Evolutionary conservation across 2,329 filamentous ascomycete species (phyloP), one percentile per base, ranked within the genome.

Genomic region (Diaporthe citriasiana): DNA sequence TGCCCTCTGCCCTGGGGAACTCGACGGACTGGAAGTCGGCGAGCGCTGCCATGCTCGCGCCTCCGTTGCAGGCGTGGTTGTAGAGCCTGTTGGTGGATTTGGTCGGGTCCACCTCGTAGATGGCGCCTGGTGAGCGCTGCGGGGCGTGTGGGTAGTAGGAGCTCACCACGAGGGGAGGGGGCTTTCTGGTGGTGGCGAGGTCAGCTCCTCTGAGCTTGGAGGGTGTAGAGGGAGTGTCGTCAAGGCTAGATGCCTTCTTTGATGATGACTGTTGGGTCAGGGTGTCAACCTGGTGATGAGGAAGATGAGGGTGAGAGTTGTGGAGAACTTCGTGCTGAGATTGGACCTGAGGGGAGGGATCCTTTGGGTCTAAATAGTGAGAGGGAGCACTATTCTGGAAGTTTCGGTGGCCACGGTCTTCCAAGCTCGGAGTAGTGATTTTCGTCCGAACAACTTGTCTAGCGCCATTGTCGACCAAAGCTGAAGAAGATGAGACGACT

Each of bases 51-150:
- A 71, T 51, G 10, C 59, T 68, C 6, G 57, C 73, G 25, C 74
- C 74, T 19, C 60, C 74, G n/a, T 17, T 38, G 53, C 74, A 75
- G 35, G 72, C 74, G 66, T 63, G 59, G 60, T 75, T 75, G 72
- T 71, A 75, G 7, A 75, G 68, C 19, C 47, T 50, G 68, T 75
- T 75, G 22, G 45, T 71, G 7, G 74, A 75, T n/a, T 40, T 53
- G 30, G 72, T 40, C 17, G 45, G 51, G 68, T 74, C 72, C 5
- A 71, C 53, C 19, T 72, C 38, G 45, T 73, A 65, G 45, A 75
- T 75, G 15, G 72, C 74, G 19, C 74, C 74, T n/a, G 74, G 33
- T 2, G 74, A 68, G n/a, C 74, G 68, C 19, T 25, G 40, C 13
- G 68, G 57, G 19, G 30, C n/a, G 35, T 38, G n/a, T 7, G 70